A percentile compares a stretch with the other conserved stretches of the same genome.
These are phyloP conservation scores for Apiospora marii DNA, from an alignment of 2,329 filamentous ascomycete species.

Conservation along the genomic window DNA sequence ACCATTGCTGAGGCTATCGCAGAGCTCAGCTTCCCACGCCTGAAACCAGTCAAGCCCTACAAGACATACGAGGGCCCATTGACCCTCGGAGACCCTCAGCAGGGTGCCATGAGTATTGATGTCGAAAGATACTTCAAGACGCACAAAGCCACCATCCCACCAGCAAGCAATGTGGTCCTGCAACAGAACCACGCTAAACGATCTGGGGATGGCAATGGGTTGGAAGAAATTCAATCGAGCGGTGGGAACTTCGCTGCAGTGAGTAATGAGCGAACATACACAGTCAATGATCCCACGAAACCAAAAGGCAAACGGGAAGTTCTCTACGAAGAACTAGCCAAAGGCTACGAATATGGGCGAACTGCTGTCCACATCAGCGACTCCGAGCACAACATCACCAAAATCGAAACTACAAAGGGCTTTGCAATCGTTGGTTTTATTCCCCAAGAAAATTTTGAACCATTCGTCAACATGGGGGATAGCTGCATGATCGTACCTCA, in stretches of 20 bases:
- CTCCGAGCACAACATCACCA: slow-evolving; percentile 88
- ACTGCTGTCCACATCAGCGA: slow-evolving; percentile 90
- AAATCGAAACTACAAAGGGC: slow-evolving; percentile 76
- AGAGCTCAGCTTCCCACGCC: slow-evolving; percentile 77
- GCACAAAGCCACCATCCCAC: slow-evolving; percentile 75
- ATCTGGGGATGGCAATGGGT: slow-evolving; percentile 54
- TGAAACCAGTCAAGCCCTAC: slow-evolving; percentile 79
- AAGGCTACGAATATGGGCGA: slow-evolving; percentile 91
- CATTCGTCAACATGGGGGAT: slow-evolving; percentile 85
- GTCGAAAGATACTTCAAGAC: slow-evolving; percentile 92
- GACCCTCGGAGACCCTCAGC: slow-evolving; percentile 78
- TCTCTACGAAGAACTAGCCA: slow-evolving; percentile 83
- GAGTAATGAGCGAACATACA: slow-evolving; percentile 81
- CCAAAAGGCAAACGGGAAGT: slow-evolving; percentile 85
- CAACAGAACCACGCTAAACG: slow-evolving; percentile 55
- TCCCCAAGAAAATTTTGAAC: slow-evolving; percentile 77
- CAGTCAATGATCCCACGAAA: slow-evolving; percentile 76
- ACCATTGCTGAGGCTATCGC: slow-evolving; percentile 86
- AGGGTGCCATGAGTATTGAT: slow-evolving; percentile 81
- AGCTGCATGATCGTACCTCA: slow-evolving; percentile 79
- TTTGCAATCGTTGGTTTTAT: slow-evolving; percentile 91
- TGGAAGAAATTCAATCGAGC: slow-evolving; percentile 56
- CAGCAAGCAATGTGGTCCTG: slow-evolving; percentile 79
- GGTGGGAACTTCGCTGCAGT: slow-evolving; percentile 68
- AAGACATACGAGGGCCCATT: slow-evolving; percentile 82